Conservation (phyloP, 176 grass and related monocot species). For the Carex scoparia region DNA sequence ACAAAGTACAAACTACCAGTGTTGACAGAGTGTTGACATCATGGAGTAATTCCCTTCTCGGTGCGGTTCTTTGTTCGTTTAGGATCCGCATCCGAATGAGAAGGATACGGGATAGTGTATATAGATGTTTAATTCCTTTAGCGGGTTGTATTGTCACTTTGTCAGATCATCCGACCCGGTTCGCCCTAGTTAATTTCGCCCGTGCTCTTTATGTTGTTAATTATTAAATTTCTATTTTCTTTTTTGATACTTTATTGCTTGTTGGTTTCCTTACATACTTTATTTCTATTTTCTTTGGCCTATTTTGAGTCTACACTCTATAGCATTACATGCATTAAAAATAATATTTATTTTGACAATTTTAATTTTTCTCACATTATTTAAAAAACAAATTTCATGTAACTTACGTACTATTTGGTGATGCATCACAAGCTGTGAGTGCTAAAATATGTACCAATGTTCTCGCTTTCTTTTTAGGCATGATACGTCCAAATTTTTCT, state of each 20-base stretch:
- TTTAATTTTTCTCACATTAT: too few relatives aligned
- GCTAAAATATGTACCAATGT: too few relatives aligned
- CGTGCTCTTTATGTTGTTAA: not conserved
- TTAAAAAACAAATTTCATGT: too few relatives aligned
- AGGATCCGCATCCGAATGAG: not conserved
- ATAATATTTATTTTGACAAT: too few relatives aligned
- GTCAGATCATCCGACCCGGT: not conserved
- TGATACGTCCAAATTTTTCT: too few relatives aligned
- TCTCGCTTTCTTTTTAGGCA: too few relatives aligned
- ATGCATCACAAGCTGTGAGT: too few relatives aligned
- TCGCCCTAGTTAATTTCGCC: not conserved
- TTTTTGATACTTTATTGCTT: not conserved
- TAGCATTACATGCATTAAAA: too few relatives aligned
- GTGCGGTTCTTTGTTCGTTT: not conserved
- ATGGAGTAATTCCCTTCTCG: conserved; percentile 7
- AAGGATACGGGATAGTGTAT: not conserved
- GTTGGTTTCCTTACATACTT: not conserved
- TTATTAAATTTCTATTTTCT: not conserved
- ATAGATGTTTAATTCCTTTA: not conserved
- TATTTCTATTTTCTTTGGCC: not conserved
- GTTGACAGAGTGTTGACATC: conserved; percentile 49
- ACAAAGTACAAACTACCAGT: not conserved
- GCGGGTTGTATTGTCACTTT: not conserved
- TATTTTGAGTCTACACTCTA: too few relatives aligned
- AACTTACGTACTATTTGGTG: too few relatives aligned